These are phyloP conservation scores for Lotus japonicus DNA, from an alignment of 306 rosid species.

Conservation along the genomic window DNA sequence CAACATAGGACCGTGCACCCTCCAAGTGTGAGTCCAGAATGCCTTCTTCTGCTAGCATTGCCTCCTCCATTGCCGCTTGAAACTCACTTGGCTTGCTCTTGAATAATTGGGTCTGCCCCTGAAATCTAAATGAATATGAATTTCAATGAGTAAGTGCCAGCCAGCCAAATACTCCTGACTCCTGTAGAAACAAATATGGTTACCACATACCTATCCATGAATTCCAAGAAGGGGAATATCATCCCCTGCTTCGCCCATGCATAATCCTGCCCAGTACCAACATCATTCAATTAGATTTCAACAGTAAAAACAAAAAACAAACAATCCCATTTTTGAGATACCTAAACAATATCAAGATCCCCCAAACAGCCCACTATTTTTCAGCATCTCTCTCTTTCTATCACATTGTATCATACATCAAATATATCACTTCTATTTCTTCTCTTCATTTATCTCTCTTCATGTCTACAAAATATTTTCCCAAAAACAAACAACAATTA, in stretches of 20 bases:
- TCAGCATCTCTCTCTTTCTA: too few species aligned
- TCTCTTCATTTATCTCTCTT: too few species aligned
- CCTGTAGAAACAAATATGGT: not conserved
- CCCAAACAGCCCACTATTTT: too few species aligned
- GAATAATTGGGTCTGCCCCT: constrained; percentile 70
- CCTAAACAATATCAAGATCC: too few species aligned
- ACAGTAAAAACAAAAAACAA: not conserved
- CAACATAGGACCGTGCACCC: constrained; percentile 30
- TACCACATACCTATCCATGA: constrained; percentile 66
- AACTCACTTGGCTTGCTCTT: constrained; percentile 68
- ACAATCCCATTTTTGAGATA: too few species aligned
- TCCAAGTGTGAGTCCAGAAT: constrained; percentile 34
- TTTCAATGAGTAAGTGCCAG: not conserved
- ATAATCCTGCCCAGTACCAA: constrained; percentile 63
- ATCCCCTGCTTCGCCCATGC: constrained; percentile 90
- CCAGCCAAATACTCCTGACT: not conserved
- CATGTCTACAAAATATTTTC: too few species aligned
- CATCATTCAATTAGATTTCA: constrained; percentile 19
- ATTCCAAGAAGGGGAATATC: constrained; percentile 70
- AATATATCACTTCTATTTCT: too few species aligned
- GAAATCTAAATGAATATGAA: constrained; percentile 46
- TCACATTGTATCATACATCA: too few species aligned
- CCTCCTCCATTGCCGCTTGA: constrained; percentile 85
- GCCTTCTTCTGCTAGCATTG: constrained; percentile 71
- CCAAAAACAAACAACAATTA: not conserved